Evolutionary conservation across 2,329 filamentous ascomycete species (phyloP).

Genomic region (Penicillium sp.): DNA sequence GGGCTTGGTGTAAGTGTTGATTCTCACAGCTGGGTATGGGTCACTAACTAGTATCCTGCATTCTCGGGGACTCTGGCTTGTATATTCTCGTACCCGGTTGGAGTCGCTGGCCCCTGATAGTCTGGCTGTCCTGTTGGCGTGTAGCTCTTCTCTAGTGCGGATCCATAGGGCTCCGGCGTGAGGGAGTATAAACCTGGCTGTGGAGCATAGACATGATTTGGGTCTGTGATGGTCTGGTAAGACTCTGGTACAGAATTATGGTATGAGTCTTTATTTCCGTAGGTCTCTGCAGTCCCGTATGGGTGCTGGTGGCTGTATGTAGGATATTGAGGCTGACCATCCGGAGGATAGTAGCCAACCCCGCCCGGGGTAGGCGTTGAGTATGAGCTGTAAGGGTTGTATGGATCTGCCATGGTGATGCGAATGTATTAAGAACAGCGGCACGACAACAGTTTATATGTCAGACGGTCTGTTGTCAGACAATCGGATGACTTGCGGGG

Average conservation of each 20-base stretch:
- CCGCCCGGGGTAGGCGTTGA: conserved; percentile 26
- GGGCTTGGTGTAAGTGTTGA: background rate
- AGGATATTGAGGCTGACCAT: conserved; percentile 24
- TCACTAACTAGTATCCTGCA: conserved; percentile 37
- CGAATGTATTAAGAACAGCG: background rate
- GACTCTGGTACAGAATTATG: conserved; percentile 26
- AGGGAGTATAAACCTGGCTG: conserved; percentile 29
- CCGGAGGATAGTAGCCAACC: conserved; percentile 26
- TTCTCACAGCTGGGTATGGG: background rate
- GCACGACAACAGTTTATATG: background rate
- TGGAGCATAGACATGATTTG: conserved; percentile 30
- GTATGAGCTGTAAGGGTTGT: conserved; percentile 43
- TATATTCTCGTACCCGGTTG: conserved; percentile 50
- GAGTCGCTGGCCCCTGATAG: conserved; percentile 35
- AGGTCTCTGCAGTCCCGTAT: conserved; percentile 15
- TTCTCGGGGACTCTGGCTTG: conserved; percentile 21
- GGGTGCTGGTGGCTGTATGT: conserved; percentile 28
- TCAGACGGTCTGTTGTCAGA: background rate
- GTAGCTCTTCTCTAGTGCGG: conserved; percentile 42
- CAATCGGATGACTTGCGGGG: conserved; percentile 18
- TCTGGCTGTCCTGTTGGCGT: conserved; percentile 43
- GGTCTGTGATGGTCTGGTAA: conserved; percentile 17
- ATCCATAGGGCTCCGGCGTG: conserved; percentile 28
- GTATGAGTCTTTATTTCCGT: conserved; percentile 20
- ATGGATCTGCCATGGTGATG: conserved; percentile 52